phyloP scores from a whole-genome alignment of 1,284 basidiomycete genomes.

The Wallemia hederae region DNA sequence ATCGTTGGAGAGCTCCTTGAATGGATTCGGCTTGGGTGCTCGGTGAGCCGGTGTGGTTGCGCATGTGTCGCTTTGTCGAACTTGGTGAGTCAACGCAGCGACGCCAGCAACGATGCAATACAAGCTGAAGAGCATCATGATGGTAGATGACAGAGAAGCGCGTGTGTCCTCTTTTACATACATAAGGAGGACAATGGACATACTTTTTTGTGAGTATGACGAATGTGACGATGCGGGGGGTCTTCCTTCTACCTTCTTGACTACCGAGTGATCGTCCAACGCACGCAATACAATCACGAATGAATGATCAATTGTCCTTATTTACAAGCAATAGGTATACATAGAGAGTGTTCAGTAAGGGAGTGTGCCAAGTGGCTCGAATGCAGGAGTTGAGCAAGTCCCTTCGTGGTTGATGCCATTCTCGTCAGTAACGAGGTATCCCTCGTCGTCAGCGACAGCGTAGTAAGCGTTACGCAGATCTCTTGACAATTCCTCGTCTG shows the following conservation, averaged over 20 bases:
- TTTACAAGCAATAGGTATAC: too few species aligned
- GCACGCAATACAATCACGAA: too few species aligned
- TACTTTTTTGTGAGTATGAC: too few species aligned
- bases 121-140: too few species aligned
- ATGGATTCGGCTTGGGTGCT: neutral
- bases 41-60: neutral
- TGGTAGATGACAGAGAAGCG: too few species aligned
- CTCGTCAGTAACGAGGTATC: neutral
- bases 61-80: neutral
- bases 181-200: too few species aligned
- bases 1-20: neutral
- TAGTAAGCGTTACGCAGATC: neutral
- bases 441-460: neutral
- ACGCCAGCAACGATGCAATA: neutral
- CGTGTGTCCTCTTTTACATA: too few species aligned
- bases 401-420: neutral
- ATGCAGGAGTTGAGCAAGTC: neutral
- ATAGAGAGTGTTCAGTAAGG: neutral
- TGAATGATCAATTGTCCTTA: too few species aligned
- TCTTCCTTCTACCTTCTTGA: too few species aligned
- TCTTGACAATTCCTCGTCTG: neutral
- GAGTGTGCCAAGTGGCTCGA: neutral
- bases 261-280: too few species aligned
- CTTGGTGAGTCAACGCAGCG: neutral
- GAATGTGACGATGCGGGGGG: too few species aligned